Evolutionary conservation across 2,329 filamentous ascomycete species (phyloP).

Genomic region (Nothomitra cinnamomea): DNA sequence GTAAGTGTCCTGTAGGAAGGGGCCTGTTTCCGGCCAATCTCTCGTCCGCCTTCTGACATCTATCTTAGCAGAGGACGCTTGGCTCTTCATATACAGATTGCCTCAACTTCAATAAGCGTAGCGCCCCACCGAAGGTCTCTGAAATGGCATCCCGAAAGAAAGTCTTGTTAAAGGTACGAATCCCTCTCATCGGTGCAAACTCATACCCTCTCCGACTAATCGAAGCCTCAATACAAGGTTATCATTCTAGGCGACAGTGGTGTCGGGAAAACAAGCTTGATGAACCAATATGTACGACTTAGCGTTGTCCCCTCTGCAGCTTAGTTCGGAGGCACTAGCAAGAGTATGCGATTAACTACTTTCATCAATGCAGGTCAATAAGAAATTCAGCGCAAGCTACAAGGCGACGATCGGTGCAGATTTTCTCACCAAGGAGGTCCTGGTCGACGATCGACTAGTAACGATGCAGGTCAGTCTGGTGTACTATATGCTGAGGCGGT

Average conservation of each 20-base stretch:
- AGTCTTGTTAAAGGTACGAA: slow-evolving; percentile 21
- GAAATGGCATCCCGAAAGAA: slow-evolving; percentile 23
- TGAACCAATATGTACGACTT: slow-evolving; percentile 98
- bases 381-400: slow-evolving; percentile 99
- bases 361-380: slow-evolving; percentile 62
- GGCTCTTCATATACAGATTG: no score
- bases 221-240: slow-evolving; percentile 40
- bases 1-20: no score
- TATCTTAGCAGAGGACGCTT: no score
- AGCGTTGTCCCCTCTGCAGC: neutral
- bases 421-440: slow-evolving; percentile 93
- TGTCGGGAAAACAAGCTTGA: slow-evolving; percentile 98
- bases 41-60: no score
- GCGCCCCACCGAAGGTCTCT: neutral
- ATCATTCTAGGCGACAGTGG: slow-evolving; percentile 98
- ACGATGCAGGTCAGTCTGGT: slow-evolving; percentile 70
- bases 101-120: neutral
- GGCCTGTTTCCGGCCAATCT: no score
- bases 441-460: slow-evolving; percentile 91
- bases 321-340: slow-evolving; percentile 9
- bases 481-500: neutral
- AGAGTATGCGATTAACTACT: slow-evolving; percentile 8
- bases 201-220: neutral
- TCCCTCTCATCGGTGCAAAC: neutral
- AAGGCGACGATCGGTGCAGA: slow-evolving; percentile 98